phyloP scores from a whole-genome alignment of 1,139 yeast species.

The Saccharomyces hybrid region DNA sequence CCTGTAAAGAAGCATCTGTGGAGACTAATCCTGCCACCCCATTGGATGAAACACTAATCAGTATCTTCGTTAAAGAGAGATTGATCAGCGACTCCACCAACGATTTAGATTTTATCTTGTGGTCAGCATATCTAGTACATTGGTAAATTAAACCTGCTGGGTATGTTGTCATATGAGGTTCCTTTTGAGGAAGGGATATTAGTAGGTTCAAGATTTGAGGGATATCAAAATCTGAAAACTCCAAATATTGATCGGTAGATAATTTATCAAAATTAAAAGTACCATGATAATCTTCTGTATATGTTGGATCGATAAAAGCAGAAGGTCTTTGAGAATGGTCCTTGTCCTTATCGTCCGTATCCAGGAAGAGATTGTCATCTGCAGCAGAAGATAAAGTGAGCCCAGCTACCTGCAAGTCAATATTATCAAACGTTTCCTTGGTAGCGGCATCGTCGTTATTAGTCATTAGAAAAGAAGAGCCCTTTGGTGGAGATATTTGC shows the following conservation, averaged over 20 bases:
- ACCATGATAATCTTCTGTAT: neutral
- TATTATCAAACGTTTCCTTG: constrained; percentile 36
- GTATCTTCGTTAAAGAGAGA: constrained; percentile 52
- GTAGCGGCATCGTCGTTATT: constrained; percentile 16
- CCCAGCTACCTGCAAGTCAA: constrained; percentile 47
- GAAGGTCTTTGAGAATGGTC: neutral
- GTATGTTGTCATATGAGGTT: constrained; percentile 48
- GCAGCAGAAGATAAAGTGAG: constrained; percentile 16
- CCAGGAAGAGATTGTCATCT: constrained; percentile 21
- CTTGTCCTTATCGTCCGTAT: constrained; percentile 12
- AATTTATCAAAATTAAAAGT: constrained; percentile 31
- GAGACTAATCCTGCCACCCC: constrained; percentile 10
- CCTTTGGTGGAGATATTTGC: constrained; percentile 9
- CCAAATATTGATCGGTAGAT: constrained; percentile 37
- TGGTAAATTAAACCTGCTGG: constrained; percentile 68
- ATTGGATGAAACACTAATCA: constrained; percentile 48
- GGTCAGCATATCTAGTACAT: constrained; percentile 56
- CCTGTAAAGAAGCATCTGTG: constrained; percentile 24
- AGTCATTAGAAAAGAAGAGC: neutral
- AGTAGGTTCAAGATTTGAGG: constrained; percentile 52
- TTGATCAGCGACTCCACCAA: constrained; percentile 53
- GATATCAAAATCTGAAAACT: constrained; percentile 61
- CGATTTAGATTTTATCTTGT: constrained; percentile 45
- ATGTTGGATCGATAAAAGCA: neutral
- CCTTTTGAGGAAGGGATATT: constrained; percentile 39